These are phyloP conservation scores for Malania oleifera DNA, from an alignment of 164 flowering plant genomes.

Conservation along the genomic window DNA sequence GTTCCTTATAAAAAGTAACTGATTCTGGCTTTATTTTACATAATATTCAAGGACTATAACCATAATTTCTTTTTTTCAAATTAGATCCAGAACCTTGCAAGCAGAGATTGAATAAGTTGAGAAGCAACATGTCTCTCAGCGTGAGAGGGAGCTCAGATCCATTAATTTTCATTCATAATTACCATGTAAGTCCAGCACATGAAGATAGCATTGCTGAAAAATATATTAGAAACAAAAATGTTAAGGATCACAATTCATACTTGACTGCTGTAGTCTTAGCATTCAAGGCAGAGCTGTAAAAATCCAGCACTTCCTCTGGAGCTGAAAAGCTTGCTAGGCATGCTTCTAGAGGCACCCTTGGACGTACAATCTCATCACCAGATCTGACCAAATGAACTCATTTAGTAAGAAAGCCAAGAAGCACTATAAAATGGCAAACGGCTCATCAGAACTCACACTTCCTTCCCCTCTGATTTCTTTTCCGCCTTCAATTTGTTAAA, in stretches of 20 bases:
- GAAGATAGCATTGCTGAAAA: too few relatives aligned
- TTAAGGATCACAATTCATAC: constrained; percentile 34
- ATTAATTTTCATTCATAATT: too few relatives aligned
- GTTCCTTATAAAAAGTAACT: too few relatives aligned
- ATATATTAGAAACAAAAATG: neutral
- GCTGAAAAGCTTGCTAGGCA: constrained; percentile 77
- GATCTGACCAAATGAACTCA: constrained; percentile 25
- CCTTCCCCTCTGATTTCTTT: constrained; percentile 53
- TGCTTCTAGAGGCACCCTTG: constrained; percentile 87
- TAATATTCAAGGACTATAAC: too few relatives aligned
- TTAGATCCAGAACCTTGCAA: too few relatives aligned
- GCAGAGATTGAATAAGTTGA: too few relatives aligned
- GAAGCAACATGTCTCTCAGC: too few relatives aligned
- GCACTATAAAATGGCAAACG: neutral
- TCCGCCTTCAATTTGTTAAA: constrained; percentile 66
- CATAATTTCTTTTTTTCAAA: too few relatives aligned
- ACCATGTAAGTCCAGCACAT: too few relatives aligned
- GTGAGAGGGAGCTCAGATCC: too few relatives aligned
- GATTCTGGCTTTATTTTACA: too few relatives aligned
- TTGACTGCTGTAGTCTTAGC: constrained; percentile 83
- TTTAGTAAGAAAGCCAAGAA: constrained; percentile 3
- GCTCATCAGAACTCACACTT: constrained; percentile 57
- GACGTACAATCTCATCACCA: constrained; percentile 71
- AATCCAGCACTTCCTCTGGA: constrained; percentile 90
- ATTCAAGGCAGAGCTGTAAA: constrained; percentile 85